Base-by-base conservation (phyloP, 139 green algal species). In the Tetradesmus obliquus region DNA sequence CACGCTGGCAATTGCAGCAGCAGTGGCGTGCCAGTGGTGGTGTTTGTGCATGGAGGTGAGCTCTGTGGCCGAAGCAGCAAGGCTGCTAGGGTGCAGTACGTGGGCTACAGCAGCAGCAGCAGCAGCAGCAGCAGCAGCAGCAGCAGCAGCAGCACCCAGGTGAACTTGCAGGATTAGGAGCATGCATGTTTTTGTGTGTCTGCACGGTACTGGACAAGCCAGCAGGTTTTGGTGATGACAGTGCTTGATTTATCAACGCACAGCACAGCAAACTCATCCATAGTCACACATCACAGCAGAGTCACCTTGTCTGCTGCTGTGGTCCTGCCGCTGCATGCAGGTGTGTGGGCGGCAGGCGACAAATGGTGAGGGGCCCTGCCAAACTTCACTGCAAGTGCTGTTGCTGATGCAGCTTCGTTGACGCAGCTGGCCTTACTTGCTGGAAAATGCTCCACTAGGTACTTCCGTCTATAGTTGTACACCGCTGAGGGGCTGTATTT, bases 331-430 rank as follows among this genome's bases (percentile, higher is more conserved):
- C 93, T 94, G 32, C 96, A 97, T 82, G 95, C 96, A 20, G 97
- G 97, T 22, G 95, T 98, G n/a, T 98, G 96, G 96, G 95, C 96
- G 1, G 93, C 91, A 54, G 95, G 95, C 85, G 92, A 94, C 9
- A 95, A 94, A 58, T 98, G 96, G 66, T 76, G 66, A n/a, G 66
- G 17, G 2, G 66, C 1, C 15, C 2, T 24, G 17, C 66, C 5
- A 5, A 45, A 45, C 32, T 0, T 45, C 32, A 45, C 32, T 45
- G 32, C 32, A 45, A 45, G 32, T 45, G 32, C 32, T 45, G 32
- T 45, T 45, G 32, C 32, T 45, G 32, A 45, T 45, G 32, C 32
- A 45, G 32, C 32, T 45, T 45, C 32, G 32, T 45, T 45, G 32
- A 45, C 32, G 32, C 32, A 45, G 32, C 32, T 45, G 32, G 32